These are phyloP conservation scores for Vigna angularis DNA, from an alignment of 306 rosid species.

Conservation along the genomic window DNA sequence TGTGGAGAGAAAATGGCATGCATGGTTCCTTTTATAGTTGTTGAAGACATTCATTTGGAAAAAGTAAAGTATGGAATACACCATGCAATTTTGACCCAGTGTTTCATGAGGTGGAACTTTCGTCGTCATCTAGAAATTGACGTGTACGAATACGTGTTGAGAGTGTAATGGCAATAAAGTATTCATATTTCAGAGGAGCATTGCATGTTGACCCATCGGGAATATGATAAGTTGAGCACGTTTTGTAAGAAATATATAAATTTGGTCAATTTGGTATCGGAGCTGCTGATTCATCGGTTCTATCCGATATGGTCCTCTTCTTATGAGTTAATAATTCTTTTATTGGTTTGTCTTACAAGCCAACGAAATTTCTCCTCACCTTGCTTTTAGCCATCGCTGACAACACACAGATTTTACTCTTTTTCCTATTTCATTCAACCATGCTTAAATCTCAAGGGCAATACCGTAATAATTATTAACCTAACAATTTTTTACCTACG, in stretches of 20 bases:
- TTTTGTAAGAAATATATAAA: not conserved
- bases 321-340: not conserved
- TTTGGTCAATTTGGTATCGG: slow-evolving; percentile 36
- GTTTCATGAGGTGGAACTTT: slow-evolving; percentile 34
- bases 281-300: slow-evolving; percentile 33
- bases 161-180: not conserved
- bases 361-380: not conserved
- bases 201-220: slow-evolving; percentile 35
- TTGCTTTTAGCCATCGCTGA: slow-evolving; percentile 32
- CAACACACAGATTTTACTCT: not conserved
- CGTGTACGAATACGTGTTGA: not conserved
- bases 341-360: slow-evolving; percentile 26
- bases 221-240: not conserved
- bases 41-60: not conserved
- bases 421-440: too few species aligned
- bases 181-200: not conserved
- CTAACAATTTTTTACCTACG: too few species aligned
- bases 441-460: too few species aligned
- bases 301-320: slow-evolving; percentile 17
- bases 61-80: not conserved
- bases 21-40: slow-evolving; percentile 34
- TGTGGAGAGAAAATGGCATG: not conserved
- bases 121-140: slow-evolving; percentile 37
- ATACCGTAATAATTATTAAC: too few species aligned
- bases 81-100: slow-evolving; percentile 29